Percentiles rank a stretch among this genome's conserved stretches.
phyloP scores from a whole-genome alignment of 805 yeast genomes.

The Wickerhamomyces rabaulensis region DNA sequence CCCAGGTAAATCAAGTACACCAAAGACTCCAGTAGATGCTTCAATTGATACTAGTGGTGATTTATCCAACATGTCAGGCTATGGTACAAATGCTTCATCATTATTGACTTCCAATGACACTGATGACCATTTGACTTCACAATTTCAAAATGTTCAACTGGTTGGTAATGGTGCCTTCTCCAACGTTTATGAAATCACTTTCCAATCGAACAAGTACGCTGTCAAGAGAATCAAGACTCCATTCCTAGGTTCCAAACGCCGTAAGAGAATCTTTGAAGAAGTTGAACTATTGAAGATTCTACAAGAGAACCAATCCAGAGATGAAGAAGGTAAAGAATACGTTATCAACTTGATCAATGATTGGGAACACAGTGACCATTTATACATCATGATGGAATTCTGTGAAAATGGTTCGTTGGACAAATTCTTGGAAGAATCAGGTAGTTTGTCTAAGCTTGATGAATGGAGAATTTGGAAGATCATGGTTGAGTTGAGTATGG shows the following conservation, averaged over 20 bases:
- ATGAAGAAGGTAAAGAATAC: slow-evolving; percentile 67
- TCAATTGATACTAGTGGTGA: slow-evolving; percentile 17
- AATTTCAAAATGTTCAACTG: slow-evolving; percentile 56
- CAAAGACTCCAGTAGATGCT: slow-evolving; percentile 25
- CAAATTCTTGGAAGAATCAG: slow-evolving; percentile 71
- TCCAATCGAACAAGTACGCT: slow-evolving; percentile 65
- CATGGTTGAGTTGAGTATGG: slow-evolving; percentile 74
- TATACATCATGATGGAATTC: slow-evolving; percentile 89
- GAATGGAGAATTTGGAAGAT: slow-evolving; percentile 99
- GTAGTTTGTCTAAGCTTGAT: slow-evolving; percentile 72
- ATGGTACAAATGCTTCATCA: slow-evolving; percentile 13
- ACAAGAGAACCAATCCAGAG: slow-evolving; percentile 33
- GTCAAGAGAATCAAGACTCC: slow-evolving; percentile 81
- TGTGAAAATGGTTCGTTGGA: slow-evolving; percentile 93
- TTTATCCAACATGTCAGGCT: slow-evolving; percentile 19
- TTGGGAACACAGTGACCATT: slow-evolving; percentile 74
- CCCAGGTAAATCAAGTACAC: slow-evolving; percentile 22
- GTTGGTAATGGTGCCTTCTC: slow-evolving; percentile 90
- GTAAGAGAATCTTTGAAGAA: slow-evolving; percentile 63
- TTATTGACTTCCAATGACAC: slow-evolving; percentile 18
- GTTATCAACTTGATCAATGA: slow-evolving; percentile 75
- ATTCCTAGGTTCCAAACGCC: slow-evolving; percentile 49
- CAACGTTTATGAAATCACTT: slow-evolving; percentile 75
- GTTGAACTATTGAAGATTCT: slow-evolving; percentile 57
- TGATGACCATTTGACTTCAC: slow-evolving; percentile 41